Percentiles rank a stretch among this genome's conserved stretches.
phyloP scores from a whole-genome alignment of 1,284 basidiomycete genomes.

The Pseudozyma tsukubaensis region DNA sequence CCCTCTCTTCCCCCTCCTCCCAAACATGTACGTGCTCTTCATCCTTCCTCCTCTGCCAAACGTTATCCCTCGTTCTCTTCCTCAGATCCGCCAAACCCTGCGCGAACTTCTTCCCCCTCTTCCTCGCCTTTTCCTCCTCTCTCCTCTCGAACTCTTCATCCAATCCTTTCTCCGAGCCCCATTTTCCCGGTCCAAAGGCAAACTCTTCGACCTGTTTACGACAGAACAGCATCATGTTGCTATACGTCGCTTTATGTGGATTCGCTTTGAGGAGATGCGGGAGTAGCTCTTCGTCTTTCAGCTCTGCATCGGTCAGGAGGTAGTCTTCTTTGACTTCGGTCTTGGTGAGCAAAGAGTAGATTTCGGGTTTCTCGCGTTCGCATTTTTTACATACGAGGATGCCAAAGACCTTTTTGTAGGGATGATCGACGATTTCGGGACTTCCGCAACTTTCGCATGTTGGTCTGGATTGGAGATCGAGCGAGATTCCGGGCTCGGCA shows the following conservation, averaged over 20 bases:
- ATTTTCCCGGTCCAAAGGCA: slow-evolving; percentile 87
- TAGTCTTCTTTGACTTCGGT: slow-evolving; percentile 89
- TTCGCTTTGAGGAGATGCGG: slow-evolving; percentile 96
- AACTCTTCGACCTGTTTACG: slow-evolving; percentile 94
- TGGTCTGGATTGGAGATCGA: slow-evolving; percentile 54
- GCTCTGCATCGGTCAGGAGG: slow-evolving; percentile 91
- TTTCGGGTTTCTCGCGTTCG: slow-evolving; percentile 79
- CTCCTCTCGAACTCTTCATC: slow-evolving; percentile 88
- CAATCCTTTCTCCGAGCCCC: slow-evolving; percentile 91
- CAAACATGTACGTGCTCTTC: slow-evolving; percentile 63
- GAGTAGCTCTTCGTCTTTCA: slow-evolving; percentile 88
- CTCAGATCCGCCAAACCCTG: slow-evolving; percentile 59
- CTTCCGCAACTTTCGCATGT: slow-evolving; percentile 59
- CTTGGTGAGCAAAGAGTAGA: slow-evolving; percentile 94
- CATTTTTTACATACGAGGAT: slow-evolving; percentile 88
- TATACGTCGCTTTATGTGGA: slow-evolving; percentile 94
- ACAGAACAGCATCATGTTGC: slow-evolving; percentile 99
- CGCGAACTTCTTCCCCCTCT: slow-evolving; percentile 83
- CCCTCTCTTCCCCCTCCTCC: slow-evolving; percentile 42
- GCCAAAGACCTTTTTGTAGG: slow-evolving; percentile 60
- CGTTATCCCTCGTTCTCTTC: slow-evolving; percentile 61
- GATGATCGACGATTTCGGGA: slow-evolving; percentile 59
- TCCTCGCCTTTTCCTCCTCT: slow-evolving; percentile 84
- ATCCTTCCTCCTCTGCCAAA: slow-evolving; percentile 61
- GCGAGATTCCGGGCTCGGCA: slow-evolving; percentile 60